phyloP scores from a whole-genome alignment of 2,329 filamentous ascomycete genomes.

The Shiraia bambusicola region DNA sequence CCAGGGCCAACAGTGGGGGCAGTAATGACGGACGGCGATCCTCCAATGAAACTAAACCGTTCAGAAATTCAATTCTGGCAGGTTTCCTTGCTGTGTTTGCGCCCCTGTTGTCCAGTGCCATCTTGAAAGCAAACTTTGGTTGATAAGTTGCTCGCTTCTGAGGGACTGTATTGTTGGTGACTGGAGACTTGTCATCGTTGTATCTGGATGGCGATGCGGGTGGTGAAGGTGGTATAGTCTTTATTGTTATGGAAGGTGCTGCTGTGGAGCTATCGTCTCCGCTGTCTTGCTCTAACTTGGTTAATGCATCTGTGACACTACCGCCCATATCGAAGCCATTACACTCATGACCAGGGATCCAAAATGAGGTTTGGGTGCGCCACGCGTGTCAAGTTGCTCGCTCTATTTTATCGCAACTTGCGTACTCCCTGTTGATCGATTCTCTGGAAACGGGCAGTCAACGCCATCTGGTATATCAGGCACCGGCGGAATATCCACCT shows the following conservation, averaged over 20 bases:
- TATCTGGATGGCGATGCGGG: slow-evolving; percentile 5
- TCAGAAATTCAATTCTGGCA: too few relatives aligned
- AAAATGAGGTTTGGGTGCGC: slow-evolving; percentile 10
- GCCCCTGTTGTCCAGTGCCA: not conserved
- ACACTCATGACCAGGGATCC: slow-evolving; percentile 18
- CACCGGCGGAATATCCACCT: slow-evolving; percentile 24
- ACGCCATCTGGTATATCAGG: slow-evolving; percentile 20
- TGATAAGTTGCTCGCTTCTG: slow-evolving; percentile 8
- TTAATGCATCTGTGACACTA: slow-evolving; percentile 21
- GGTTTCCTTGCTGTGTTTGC: not conserved
- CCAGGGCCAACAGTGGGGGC: too few relatives aligned
- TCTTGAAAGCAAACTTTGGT: slow-evolving; percentile 4
- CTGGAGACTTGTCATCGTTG: not conserved
- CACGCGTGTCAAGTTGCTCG: slow-evolving; percentile 9
- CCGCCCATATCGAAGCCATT: slow-evolving; percentile 21
- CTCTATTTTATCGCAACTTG: slow-evolving; percentile 15
- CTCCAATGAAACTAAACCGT: too few relatives aligned
- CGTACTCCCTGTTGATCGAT: slow-evolving; percentile 14
- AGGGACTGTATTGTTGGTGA: slow-evolving; percentile 1
- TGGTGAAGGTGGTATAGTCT: slow-evolving; percentile 4
- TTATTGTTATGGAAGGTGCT: slow-evolving; percentile 3
- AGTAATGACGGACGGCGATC: too few relatives aligned
- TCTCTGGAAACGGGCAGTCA: slow-evolving; percentile 30
- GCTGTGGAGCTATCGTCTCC: slow-evolving; percentile 7
- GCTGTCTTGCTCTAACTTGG: slow-evolving; percentile 23